Percentiles rank a stretch among this genome's conserved stretches.
Evolutionary conservation across 768 basidiomycete species (phyloP).

Genomic region (Mycena sanguinolenta): DNA sequence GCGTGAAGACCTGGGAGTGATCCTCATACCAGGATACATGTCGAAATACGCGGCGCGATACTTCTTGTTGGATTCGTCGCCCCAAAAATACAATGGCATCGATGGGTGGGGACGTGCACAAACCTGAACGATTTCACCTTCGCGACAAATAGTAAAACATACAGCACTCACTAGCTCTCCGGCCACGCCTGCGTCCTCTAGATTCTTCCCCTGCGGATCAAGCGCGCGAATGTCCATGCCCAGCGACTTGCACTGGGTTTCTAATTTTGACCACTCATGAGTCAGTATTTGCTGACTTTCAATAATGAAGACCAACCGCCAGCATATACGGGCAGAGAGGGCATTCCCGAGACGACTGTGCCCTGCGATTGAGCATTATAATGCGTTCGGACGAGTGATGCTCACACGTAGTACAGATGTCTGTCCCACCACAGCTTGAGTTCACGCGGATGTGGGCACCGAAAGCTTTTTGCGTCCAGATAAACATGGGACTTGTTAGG

Average conservation of each 20-base stretch:
- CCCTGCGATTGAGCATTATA: neutral
- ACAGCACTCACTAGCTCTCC: constrained; percentile 22
- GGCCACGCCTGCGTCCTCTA: constrained; percentile 50
- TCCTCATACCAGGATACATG: constrained; percentile 64
- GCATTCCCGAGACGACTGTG: constrained; percentile 66
- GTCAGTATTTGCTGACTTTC: neutral
- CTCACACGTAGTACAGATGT: constrained; percentile 75
- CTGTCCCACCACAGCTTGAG: constrained; percentile 78
- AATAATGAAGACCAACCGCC: constrained; percentile 64
- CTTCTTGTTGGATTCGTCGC: constrained; percentile 69
- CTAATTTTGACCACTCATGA: constrained; percentile 45
- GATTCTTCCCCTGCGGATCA: constrained; percentile 65
- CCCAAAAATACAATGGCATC: constrained; percentile 76
- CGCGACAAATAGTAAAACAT: neutral
- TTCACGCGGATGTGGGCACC: constrained; percentile 63
- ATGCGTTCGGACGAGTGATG: constrained; percentile 25
- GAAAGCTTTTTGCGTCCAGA: constrained; percentile 74
- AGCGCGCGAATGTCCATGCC: constrained; percentile 77
- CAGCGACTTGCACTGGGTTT: constrained; percentile 72
- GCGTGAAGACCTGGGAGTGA: neutral
- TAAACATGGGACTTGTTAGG: constrained; percentile 74
- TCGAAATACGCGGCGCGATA: constrained; percentile 76
- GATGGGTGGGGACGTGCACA: constrained; percentile 80
- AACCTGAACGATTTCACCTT: constrained; percentile 44
- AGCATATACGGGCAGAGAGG: constrained; percentile 66